Percentiles rank a stretch among this genome's conserved stretches.
Conservation (phyloP, 1,284 basidiomycete species). For the Nidula niveotomentosa region DNA sequence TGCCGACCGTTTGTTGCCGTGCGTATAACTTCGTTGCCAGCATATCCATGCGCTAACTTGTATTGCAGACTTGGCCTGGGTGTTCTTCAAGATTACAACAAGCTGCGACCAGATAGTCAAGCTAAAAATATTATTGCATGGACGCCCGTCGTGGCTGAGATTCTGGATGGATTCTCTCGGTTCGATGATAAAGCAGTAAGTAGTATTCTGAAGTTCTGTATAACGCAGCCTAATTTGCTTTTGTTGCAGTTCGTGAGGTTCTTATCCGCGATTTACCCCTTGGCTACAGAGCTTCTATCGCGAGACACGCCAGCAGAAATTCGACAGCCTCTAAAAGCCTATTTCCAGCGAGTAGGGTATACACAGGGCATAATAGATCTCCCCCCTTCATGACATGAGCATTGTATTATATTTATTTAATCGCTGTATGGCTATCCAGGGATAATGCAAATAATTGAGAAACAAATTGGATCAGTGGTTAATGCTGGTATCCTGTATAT, state of each 20-base stretch:
- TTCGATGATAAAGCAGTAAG: slow-evolving; percentile 89
- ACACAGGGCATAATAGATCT: slow-evolving; percentile 72
- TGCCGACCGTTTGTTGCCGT: slow-evolving; percentile 90
- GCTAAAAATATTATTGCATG: slow-evolving; percentile 96
- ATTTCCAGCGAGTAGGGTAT: slow-evolving; percentile 77
- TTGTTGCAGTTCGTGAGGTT: slow-evolving; percentile 74
- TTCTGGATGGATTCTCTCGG: slow-evolving; percentile 85
- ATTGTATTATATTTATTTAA: slow-evolving; percentile 27
- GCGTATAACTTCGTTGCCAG: slow-evolving; percentile 30
- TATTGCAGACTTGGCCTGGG: slow-evolving; percentile 79
- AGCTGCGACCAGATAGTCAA: slow-evolving; percentile 89
- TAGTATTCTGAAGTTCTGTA: slow-evolving; percentile 12
- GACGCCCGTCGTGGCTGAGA: slow-evolving; percentile 96
- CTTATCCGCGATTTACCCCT: slow-evolving; percentile 84
- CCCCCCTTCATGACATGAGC: slow-evolving; percentile 35
- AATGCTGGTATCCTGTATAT: slow-evolving; percentile 45
- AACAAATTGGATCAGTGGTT: slow-evolving; percentile 8
- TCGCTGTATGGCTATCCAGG: slow-evolving; percentile 36
- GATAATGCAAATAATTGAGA: slow-evolving; percentile 26
- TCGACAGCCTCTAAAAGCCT: slow-evolving; percentile 72
- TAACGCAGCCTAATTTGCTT: slow-evolving; percentile 4
- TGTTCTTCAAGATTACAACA: slow-evolving; percentile 90
- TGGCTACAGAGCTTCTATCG: slow-evolving; percentile 79
- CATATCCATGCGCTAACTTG: background rate
- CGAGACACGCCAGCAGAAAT: slow-evolving; percentile 83